Percentiles rank a stretch among this genome's conserved stretches.
Conservation (phyloP, 805 yeast species). For the Huiozyma sinensis region DNA sequence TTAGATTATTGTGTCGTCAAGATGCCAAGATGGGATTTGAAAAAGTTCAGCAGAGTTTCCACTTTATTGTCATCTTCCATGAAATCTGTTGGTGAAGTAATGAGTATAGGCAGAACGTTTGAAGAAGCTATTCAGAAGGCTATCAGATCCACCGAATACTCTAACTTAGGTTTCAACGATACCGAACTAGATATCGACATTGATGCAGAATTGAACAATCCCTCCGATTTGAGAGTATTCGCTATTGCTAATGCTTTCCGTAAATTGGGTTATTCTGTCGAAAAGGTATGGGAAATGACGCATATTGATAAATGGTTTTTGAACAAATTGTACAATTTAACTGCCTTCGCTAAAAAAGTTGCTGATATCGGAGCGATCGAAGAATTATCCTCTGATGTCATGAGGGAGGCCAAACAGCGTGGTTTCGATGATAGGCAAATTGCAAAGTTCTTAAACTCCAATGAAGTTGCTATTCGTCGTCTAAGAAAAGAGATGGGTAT, state of each 20-base stretch:
- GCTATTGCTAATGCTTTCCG: conserved; percentile 93
- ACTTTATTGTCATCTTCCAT: conserved; percentile 80
- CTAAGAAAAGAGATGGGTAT: conserved; percentile 79
- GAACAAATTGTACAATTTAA: conserved; percentile 69
- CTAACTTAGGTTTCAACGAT: conserved; percentile 84
- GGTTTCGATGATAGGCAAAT: conserved; percentile 97
- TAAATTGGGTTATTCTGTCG: conserved; percentile 73
- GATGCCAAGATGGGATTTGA: conserved; percentile 98
- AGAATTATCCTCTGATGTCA: conserved; percentile 47
- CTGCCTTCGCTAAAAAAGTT: conserved; percentile 57
- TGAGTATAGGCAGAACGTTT: conserved; percentile 94
- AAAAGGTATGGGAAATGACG: conserved; percentile 82
- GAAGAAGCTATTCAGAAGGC: conserved; percentile 98
- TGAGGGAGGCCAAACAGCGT: conserved; percentile 86
- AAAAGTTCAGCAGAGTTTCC: conserved; percentile 88
- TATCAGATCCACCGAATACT: conserved; percentile 83
- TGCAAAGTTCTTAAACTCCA: conserved; percentile 78
- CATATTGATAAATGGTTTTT: conserved; percentile 95
- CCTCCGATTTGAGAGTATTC: conserved; percentile 93
- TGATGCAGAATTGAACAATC: conserved; percentile 87
- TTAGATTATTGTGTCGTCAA: conserved; percentile 93
- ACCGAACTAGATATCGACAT: conserved; percentile 86
- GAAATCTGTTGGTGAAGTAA: conserved; percentile 99
- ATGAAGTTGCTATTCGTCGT: conserved; percentile 87
- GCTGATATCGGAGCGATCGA: conserved; percentile 42